Conservation (phyloP, 257 asterid species). For the Solanum chiquidenum region DNA sequence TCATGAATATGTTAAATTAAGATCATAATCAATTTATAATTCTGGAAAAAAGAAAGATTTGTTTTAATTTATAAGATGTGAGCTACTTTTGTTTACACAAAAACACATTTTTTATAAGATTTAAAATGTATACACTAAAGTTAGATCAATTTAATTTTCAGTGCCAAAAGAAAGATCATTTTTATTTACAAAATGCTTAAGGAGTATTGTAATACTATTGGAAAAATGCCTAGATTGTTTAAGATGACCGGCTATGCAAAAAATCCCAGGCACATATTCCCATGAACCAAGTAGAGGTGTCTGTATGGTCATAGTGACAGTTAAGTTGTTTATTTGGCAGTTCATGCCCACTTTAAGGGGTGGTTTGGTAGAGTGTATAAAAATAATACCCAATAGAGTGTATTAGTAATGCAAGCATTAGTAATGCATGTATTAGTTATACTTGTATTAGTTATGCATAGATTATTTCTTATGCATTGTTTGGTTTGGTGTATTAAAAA, state of each 20-base stretch:
- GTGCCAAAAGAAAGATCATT: background rate
- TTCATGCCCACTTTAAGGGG: background rate
- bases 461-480: too few species aligned
- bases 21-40: background rate
- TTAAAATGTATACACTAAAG: background rate
- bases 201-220: background rate
- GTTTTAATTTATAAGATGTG: background rate
- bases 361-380: too few species aligned
- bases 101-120: background rate
- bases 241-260: background rate
- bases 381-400: too few species aligned
- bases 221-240: background rate
- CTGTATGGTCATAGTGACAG: background rate
- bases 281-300: background rate
- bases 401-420: too few species aligned
- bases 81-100: background rate
- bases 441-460: too few species aligned
- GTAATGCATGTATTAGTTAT: too few species aligned
- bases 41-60: background rate
- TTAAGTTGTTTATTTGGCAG: background rate
- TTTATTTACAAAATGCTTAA: background rate
- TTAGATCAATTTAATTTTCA: background rate
- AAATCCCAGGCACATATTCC: background rate
- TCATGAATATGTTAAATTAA: background rate
- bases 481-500: too few species aligned